Evolutionary conservation across 2,329 filamentous ascomycete species (phyloP), one percentile per base, ranked within the genome.

Genomic region (Cryphonectria radicalis): DNA sequence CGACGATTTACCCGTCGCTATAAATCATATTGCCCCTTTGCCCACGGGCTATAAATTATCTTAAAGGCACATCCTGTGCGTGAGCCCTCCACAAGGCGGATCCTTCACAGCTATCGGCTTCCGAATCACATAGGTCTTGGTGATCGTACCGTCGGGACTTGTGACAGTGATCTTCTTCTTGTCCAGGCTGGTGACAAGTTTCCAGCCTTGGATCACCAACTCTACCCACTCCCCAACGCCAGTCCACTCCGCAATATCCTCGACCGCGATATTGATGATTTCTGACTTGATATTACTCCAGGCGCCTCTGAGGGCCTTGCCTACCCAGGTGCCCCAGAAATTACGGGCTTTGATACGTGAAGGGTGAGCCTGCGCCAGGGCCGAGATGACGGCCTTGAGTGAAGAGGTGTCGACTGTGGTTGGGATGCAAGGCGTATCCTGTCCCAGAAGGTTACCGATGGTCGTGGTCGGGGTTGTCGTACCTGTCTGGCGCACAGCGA

Each of bases 261-360:
- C 59, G 13, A 62, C 59, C 13, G 59, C 59, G 11, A 62, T 62
- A 6, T 2, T 62, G 35, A 62, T 62, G 59, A 62, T 62, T 14
- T 62, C 59, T 19, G 32, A n/a, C 22, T 62, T 62, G 59, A 62
- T 62, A 8, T 62, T 32, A 7, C 11, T 37, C 59, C 59, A 62
- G 11, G 59, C 19, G 8, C 19, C 32, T 22, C 40, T 62, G 32
- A 62, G 59, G 10, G 59, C 59, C 22, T 62, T 62, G 19, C 59
- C 59, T 32, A 62, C 59, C 59, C 59, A 62, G 22, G 59, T 62
- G 59, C 59, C 59, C 59, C 32, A 62, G 35, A 62, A 62, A 11
- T 25, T 62, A 17, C 59, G 59, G 3, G 59, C 59, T 19, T 62
- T 62, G 35, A 62, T 62, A 13, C 59, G 59, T 11, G 59, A 62